These are phyloP conservation scores for Aspergillus ellipticus DNA, from an alignment of 495 filamentous ascomycete species.

Conservation along the genomic window DNA sequence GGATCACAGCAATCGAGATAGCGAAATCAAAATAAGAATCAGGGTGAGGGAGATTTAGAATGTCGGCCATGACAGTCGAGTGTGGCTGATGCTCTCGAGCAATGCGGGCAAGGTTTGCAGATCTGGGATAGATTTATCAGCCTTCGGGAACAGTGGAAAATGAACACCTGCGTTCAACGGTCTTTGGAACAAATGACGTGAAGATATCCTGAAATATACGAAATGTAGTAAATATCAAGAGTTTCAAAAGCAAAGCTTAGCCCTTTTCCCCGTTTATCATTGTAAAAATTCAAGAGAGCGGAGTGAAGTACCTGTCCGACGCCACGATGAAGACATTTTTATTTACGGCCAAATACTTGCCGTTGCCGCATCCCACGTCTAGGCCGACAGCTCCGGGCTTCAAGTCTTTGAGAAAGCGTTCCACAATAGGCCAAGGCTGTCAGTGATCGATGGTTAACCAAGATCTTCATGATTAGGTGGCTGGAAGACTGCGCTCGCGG, in stretches of 20 bases:
- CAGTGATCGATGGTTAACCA: neutral
- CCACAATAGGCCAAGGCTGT: slow-evolving; percentile 89
- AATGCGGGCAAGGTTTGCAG: slow-evolving; percentile 69
- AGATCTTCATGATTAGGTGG: slow-evolving; percentile 1
- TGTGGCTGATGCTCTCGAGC: slow-evolving; percentile 62
- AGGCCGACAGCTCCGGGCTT: slow-evolving; percentile 74
- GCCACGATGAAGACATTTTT: slow-evolving; percentile 75
- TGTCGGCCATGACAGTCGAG: slow-evolving; percentile 68
- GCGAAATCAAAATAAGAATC: slow-evolving; percentile 77
- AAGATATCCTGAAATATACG: neutral
- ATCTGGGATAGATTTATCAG: slow-evolving; percentile 41
- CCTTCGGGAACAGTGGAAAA: slow-evolving; percentile 1
- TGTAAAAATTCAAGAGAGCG: slow-evolving; percentile 2
- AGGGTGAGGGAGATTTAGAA: slow-evolving; percentile 65
- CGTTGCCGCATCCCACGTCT: slow-evolving; percentile 90
- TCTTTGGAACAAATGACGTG: neutral
- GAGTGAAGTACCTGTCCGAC: slow-evolving; percentile 67
- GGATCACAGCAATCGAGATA: slow-evolving; percentile 90
- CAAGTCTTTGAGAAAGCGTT: slow-evolving; percentile 67
- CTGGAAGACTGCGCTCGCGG: neutral
- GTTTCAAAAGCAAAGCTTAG: neutral
- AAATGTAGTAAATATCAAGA: neutral
- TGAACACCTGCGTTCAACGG: neutral
- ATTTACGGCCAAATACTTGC: slow-evolving; percentile 87
- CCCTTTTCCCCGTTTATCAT: no score